Conservation (phyloP, 306 rosid species). For the Quercus rubra region DNA sequence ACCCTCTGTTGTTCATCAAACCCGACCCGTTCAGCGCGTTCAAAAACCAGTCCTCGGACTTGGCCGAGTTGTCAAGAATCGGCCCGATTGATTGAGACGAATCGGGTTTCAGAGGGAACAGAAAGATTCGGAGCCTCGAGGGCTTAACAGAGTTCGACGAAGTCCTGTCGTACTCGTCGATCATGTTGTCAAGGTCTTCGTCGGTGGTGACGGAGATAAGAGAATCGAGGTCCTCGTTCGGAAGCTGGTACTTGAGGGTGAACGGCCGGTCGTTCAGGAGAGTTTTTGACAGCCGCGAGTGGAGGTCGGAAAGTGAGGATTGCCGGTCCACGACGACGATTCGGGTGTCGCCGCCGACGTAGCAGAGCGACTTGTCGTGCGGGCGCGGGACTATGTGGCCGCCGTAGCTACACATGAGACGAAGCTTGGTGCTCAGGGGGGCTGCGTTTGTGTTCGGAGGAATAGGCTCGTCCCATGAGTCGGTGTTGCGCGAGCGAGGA, state of each 20-base stretch:
- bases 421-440: constrained; percentile 41
- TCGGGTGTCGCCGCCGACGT: constrained; percentile 92
- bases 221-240: constrained; percentile 91
- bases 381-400: constrained; percentile 98
- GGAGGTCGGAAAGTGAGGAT: constrained; percentile 64
- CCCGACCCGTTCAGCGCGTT: constrained; percentile 66
- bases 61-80: constrained; percentile 59
- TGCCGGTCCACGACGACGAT: constrained; percentile 74
- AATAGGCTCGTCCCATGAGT: constrained; percentile 75
- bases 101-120: constrained; percentile 68
- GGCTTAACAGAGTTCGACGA: constrained; percentile 44
- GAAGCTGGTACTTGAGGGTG: constrained; percentile 87
- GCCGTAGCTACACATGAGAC: constrained; percentile 95
- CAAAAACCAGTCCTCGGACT: constrained; percentile 82
- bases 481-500: constrained; percentile 78
- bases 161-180: constrained; percentile 94
- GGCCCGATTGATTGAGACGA: constrained; percentile 76
- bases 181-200: constrained; percentile 93
- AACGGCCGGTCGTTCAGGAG: constrained; percentile 61
- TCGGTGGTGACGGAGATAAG: constrained; percentile 85
- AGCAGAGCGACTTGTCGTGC: constrained; percentile 88
- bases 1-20: constrained; percentile 51
- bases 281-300: constrained; percentile 68
- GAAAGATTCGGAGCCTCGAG: constrained; percentile 70
- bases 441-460: constrained; percentile 27